phyloP scores from a whole-genome alignment of 176 grass and related monocot genomes.

The Oryza meridionalis region DNA sequence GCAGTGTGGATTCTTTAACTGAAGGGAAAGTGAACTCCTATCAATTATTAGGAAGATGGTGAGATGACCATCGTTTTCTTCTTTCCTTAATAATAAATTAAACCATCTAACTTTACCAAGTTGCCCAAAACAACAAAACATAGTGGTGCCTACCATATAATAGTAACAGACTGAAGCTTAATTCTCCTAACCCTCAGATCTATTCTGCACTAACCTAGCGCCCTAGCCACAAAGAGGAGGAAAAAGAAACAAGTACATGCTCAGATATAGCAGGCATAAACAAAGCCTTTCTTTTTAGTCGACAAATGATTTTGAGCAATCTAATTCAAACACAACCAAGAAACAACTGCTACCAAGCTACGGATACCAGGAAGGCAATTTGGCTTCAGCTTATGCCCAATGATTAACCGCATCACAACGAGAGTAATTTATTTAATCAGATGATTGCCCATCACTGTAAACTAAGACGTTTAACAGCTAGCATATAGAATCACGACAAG shows the following conservation, averaged over 20 bases:
- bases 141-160: constrained; percentile 58
- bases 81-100: constrained; percentile 53
- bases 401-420: constrained; percentile 31
- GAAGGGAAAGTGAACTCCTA: constrained; percentile 41
- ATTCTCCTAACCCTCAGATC: constrained; percentile 44
- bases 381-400: constrained; percentile 18
- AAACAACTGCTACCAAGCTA: constrained; percentile 9
- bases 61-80: constrained; percentile 59
- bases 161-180: constrained; percentile 38
- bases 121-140: constrained; percentile 51
- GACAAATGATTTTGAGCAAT: constrained; percentile 34
- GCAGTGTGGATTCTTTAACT: constrained; percentile 41
- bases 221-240: constrained; percentile 11
- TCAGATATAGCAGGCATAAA: constrained; percentile 30
- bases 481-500: constrained; percentile 41
- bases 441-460: constrained; percentile 25
- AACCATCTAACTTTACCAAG: constrained; percentile 49
- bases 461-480: constrained; percentile 32
- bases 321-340: constrained; percentile 36
- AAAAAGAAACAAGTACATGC: constrained; percentile 44
- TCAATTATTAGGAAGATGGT: constrained; percentile 64
- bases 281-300: constrained; percentile 34
- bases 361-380: constrained; percentile 10
- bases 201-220: constrained; percentile 33
- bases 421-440: constrained; percentile 22